phyloP scores from a whole-genome alignment of 352 stramenopile genomes.

The Phytophthora multivora region DNA sequence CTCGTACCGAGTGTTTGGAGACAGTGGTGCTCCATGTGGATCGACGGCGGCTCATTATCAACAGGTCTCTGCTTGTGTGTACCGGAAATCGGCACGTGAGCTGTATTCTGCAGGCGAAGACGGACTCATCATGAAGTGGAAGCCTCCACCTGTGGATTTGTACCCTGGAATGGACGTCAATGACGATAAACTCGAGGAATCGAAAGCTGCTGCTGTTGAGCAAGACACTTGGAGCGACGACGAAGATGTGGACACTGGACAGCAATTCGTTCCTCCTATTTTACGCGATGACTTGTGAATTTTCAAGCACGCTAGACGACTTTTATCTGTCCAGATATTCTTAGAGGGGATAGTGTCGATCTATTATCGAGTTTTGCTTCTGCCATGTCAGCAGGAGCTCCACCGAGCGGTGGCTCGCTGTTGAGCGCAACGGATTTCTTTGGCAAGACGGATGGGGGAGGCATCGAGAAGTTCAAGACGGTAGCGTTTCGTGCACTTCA shows the following conservation, averaged over 20 bases:
- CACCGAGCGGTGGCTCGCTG: conserved; percentile 3
- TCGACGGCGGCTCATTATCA: conserved; percentile 62
- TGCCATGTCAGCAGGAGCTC: conserved; percentile 18
- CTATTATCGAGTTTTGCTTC: not conserved
- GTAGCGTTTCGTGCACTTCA: conserved; percentile 66
- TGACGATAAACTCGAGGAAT: conserved; percentile 7
- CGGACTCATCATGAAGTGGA: conserved; percentile 80
- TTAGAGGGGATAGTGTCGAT: conserved; percentile 1
- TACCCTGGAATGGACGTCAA: conserved; percentile 24
- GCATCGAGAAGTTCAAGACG: conserved; percentile 68
- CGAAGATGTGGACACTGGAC: conserved; percentile 25
- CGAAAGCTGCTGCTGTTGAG: conserved; percentile 25
- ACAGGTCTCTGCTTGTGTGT: conserved; percentile 62
- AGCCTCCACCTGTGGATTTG: conserved; percentile 34
- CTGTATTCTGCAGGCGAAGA: conserved; percentile 66
- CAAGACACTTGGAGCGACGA: conserved; percentile 67
- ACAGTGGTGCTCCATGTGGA: conserved; percentile 38
- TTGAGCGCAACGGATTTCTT: conserved; percentile 60
- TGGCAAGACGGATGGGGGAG: conserved; percentile 49
- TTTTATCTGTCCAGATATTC: conserved; percentile 6
- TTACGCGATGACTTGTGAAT: conserved; percentile 44
- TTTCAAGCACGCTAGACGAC: not conserved
- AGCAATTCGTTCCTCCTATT: conserved; percentile 71
- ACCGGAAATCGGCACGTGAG: conserved; percentile 55
- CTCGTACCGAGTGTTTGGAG: conserved; percentile 58